These are phyloP conservation scores for Arthrobotrys iridis DNA, from an alignment of 2,329 filamentous ascomycete genomes.

Conservation along the genomic window DNA sequence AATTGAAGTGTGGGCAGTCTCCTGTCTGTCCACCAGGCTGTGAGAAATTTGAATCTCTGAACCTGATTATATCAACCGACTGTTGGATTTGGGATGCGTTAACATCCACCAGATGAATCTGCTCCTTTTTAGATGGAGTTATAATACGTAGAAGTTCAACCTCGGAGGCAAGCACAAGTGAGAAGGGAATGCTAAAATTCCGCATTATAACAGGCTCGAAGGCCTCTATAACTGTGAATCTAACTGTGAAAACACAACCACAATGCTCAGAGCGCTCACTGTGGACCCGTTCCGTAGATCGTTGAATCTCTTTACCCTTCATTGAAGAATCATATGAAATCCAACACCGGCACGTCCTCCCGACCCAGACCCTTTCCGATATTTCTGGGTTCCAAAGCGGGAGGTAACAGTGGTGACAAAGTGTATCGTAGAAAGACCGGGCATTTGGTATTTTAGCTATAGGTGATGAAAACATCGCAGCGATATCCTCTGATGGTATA, in stretches of 20 bases:
- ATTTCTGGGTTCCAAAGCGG: not conserved
- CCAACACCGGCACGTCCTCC: slow-evolving; percentile 6
- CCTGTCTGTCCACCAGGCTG: too few relatives aligned
- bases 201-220: not conserved
- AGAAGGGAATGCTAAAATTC: not conserved
- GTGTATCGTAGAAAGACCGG: not conserved
- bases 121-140: not conserved
- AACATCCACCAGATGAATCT: not conserved
- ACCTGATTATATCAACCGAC: too few relatives aligned
- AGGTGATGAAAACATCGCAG: too few relatives aligned
- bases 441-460: too few relatives aligned
- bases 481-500: too few relatives aligned
- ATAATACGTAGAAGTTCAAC: not conserved
- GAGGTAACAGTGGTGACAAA: slow-evolving; percentile 12
- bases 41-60: too few relatives aligned
- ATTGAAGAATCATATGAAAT: not conserved
- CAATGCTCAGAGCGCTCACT: not conserved
- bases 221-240: not conserved
- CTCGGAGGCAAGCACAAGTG: not conserved
- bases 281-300: not conserved
- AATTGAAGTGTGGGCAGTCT: too few relatives aligned
- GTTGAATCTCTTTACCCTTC: not conserved
- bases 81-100: too few relatives aligned
- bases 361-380: not conserved
- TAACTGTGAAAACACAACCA: not conserved